Base-by-base conservation (phyloP, 2,329 filamentous ascomycete species). In the Lecanicillium sp. region DNA sequence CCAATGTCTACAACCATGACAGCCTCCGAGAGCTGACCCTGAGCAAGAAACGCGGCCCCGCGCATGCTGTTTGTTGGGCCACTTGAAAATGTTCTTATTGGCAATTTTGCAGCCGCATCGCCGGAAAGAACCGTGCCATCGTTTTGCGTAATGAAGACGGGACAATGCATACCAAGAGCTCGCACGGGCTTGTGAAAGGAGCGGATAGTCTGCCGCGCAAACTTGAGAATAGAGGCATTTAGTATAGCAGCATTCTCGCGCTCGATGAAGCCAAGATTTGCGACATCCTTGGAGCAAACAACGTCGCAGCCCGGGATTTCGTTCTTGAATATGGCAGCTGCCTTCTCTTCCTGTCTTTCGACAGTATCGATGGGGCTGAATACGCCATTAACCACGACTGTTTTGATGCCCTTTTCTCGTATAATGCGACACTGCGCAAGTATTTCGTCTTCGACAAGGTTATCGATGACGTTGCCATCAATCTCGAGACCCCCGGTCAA, bases 1-100 rank as follows among this genome's bases (percentile, higher is more conserved):
- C 79, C 79, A 38, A 84, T 74, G 48, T 84, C 79, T 2, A 82
- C 71, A 0, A 83, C 78, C 61, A 82, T 74, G 47, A 68, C 58
- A 1, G 61, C 56, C 39, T 67, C 58, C 3, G 56, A 52, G 15
- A 51, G 39, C n/a, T 58, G 44, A 4, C 52, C 52, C 29, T 65
- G 59, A 1, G 65, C 60, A 10, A 84, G 57, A 40, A 79, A 81
- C 0, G 77, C 79, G 3, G 77, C 77, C 1, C 77, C 77, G 37
- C 71, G 68, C 63, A 79, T 76, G 40, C 72, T 77, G 50, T 82
- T 82, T 0, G 78, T 81, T 3, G 77, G 74, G 0, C 78, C 78
- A 29, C 71, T 77, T 0, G 74, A 75, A 47, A 82, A 81, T 0
- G 74, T 80, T 34, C 71, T 61, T 35, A 81, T 78, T 1, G 79